A percentile compares a stretch with the other conserved stretches of the same genome.
phyloP scores from a whole-genome alignment of 306 rosid genomes.

The Ormosia emarginata region DNA sequence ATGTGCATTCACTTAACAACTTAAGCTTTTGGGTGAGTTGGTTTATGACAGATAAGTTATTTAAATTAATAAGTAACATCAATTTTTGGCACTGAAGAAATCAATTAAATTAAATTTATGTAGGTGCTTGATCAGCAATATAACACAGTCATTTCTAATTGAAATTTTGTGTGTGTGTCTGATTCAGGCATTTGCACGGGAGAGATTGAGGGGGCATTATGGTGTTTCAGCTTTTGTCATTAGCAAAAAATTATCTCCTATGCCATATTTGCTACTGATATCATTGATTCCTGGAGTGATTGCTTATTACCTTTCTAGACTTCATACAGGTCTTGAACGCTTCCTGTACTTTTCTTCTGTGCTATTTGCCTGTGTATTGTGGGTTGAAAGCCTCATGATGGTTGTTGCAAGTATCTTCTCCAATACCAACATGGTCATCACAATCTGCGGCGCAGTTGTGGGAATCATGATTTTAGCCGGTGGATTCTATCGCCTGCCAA shows the following conservation, averaged over 20 bases:
- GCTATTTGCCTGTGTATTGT: slow-evolving; percentile 31
- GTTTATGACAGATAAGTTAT: no score
- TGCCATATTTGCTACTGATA: slow-evolving; percentile 33
- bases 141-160: neutral
- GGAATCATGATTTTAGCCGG: slow-evolving; percentile 44
- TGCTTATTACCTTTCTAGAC: slow-evolving; percentile 43
- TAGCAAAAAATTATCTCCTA: slow-evolving; percentile 45
- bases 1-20: no score
- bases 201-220: slow-evolving; percentile 58
- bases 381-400: slow-evolving; percentile 64
- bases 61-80: no score
- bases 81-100: neutral
- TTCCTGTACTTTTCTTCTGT: slow-evolving; percentile 30
- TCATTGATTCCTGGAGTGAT: slow-evolving; percentile 47
- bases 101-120: neutral
- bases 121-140: neutral
- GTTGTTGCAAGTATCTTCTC: slow-evolving; percentile 45
- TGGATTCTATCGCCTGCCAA: slow-evolving; percentile 44
- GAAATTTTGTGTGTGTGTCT: neutral
- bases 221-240: slow-evolving; percentile 39
- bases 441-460: slow-evolving; percentile 44
- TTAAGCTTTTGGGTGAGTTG: no score
- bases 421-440: slow-evolving; percentile 39
- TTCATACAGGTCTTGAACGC: slow-evolving; percentile 30
- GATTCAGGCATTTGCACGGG: slow-evolving; percentile 44